A percentile compares a stretch with the other conserved stretches of the same genome.
These are phyloP conservation scores for Stereum hirsutum DNA, from an alignment of 1,284 basidiomycete genomes.

Conservation along the genomic window DNA sequence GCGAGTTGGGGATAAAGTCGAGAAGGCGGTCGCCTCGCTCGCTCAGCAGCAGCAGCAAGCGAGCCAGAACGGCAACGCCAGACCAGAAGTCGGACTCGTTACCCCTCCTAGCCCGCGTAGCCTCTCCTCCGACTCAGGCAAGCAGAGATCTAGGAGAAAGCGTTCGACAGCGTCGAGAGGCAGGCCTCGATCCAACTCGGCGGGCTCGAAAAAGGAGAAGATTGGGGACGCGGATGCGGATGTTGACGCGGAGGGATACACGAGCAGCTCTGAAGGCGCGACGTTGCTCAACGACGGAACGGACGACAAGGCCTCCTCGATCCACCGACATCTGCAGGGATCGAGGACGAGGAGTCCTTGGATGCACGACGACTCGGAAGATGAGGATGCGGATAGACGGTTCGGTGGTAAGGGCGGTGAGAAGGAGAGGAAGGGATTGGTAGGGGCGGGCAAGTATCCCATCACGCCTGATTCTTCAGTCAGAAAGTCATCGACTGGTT, in stretches of 20 bases:
- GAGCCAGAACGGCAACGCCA: constrained; percentile 35
- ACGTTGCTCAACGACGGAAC: constrained; percentile 22
- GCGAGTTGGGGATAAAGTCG: constrained; percentile 30
- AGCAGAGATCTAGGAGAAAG: constrained; percentile 19
- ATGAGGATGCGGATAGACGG: constrained; percentile 16
- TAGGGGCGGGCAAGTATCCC: constrained; percentile 25
- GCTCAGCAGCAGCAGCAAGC: constrained; percentile 26
- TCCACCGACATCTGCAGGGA: too few relatives aligned
- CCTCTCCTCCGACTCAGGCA: constrained; percentile 47
- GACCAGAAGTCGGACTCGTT: constrained; percentile 41
- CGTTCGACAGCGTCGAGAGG: constrained; percentile 22
- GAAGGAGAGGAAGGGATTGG: constrained; percentile 9
- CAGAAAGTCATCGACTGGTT: constrained; percentile 25
- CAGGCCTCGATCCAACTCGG: constrained; percentile 21
- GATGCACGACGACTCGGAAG: constrained; percentile 28
- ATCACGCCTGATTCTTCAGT: constrained; percentile 35
- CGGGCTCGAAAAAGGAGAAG: constrained; percentile 14
- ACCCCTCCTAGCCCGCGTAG: constrained; percentile 69
- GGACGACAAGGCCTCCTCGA: too few relatives aligned
- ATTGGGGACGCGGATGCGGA: too few relatives aligned
- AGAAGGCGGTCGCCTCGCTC: constrained; percentile 34
- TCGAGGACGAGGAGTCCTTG: constrained; percentile 28
- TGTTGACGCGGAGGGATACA: constrained; percentile 9
- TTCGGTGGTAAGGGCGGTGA: constrained; percentile 10
- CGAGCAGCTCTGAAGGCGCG: constrained; percentile 25